These are phyloP conservation scores for Aspergillus carbonarius DNA, from an alignment of 2,329 filamentous ascomycete genomes.

Conservation along the genomic window DNA sequence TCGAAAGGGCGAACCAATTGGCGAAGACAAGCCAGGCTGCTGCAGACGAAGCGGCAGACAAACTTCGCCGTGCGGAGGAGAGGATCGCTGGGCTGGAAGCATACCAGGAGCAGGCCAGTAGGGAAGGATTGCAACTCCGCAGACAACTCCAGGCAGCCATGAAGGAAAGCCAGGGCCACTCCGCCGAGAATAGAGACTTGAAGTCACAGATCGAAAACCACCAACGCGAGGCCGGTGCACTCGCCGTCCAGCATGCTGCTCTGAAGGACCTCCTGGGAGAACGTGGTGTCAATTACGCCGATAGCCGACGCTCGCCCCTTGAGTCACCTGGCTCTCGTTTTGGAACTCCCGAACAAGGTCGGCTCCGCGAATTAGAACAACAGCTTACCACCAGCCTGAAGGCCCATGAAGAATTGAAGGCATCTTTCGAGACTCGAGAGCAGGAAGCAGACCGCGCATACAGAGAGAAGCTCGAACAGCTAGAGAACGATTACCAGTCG, in stretches of 20 bases:
- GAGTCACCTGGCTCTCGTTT: slow-evolving; percentile 74
- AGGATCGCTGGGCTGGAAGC: slow-evolving; percentile 93
- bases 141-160: slow-evolving; percentile 84
- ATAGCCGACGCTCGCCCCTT: slow-evolving; percentile 67
- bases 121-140: slow-evolving; percentile 85
- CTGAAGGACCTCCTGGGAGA: slow-evolving; percentile 90
- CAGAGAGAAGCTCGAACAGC: slow-evolving; percentile 86
- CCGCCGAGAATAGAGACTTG: slow-evolving; percentile 76
- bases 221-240: slow-evolving; percentile 89
- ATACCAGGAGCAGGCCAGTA: slow-evolving; percentile 94
- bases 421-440: slow-evolving; percentile 72
- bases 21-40: slow-evolving; percentile 87
- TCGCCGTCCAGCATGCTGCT: slow-evolving; percentile 87
- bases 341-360: slow-evolving; percentile 73
- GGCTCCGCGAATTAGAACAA: slow-evolving; percentile 81
- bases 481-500: slow-evolving; percentile 97
- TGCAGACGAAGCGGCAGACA: slow-evolving; percentile 82
- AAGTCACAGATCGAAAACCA: slow-evolving; percentile 80
- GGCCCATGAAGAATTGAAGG: slow-evolving; percentile 82
- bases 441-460: slow-evolving; percentile 87
- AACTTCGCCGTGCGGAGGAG: slow-evolving; percentile 88
- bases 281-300: slow-evolving; percentile 77
- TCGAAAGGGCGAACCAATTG: slow-evolving; percentile 73
- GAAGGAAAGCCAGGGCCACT: slow-evolving; percentile 78
- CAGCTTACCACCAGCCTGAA: slow-evolving; percentile 75